phyloP scores from a whole-genome alignment of 2,329 filamentous ascomycete species.

The Aphanoascus verrucosus region DNA sequence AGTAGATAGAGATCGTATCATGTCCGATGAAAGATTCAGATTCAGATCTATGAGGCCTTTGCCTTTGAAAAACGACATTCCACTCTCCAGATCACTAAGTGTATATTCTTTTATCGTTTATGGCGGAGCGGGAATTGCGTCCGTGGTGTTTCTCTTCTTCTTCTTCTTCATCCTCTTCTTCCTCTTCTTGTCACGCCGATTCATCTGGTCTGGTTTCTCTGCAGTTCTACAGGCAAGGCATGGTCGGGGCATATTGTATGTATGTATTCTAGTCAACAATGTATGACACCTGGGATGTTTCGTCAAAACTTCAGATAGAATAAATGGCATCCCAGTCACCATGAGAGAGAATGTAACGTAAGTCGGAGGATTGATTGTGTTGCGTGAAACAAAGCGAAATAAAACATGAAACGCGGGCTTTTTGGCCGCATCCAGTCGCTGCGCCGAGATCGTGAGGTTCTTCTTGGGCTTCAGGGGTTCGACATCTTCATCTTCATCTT shows the following conservation, averaged over 20 bases:
- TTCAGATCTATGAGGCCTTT: background rate
- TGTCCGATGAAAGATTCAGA: background rate
- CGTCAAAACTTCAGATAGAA: too few relatives aligned
- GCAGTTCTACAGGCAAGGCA: too few relatives aligned
- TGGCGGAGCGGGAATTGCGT: constrained; percentile 1
- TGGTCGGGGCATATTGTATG: too few relatives aligned
- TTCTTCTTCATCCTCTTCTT: background rate
- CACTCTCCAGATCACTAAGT: constrained; percentile 10
- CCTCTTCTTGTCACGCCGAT: too few relatives aligned
- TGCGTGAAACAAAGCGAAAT: too few relatives aligned
- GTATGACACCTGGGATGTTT: too few relatives aligned
- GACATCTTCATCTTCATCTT: background rate
- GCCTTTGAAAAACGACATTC: background rate
- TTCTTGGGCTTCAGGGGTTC: too few relatives aligned
- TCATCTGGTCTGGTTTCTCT: too few relatives aligned
- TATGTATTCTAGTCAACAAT: too few relatives aligned
- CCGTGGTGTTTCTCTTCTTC: background rate
- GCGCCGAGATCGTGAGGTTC: too few relatives aligned
- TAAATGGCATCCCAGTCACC: too few relatives aligned
- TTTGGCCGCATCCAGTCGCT: background rate
- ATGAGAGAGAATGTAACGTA: background rate
- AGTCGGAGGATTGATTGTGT: background rate
- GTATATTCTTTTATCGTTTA: background rate
- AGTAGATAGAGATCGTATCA: constrained; percentile 25
- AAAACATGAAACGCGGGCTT: background rate